Evolutionary conservation across 2,329 filamentous ascomycete species (phyloP), one percentile per base, ranked within the genome.

Genomic region (Stenocarpella maydis): DNA sequence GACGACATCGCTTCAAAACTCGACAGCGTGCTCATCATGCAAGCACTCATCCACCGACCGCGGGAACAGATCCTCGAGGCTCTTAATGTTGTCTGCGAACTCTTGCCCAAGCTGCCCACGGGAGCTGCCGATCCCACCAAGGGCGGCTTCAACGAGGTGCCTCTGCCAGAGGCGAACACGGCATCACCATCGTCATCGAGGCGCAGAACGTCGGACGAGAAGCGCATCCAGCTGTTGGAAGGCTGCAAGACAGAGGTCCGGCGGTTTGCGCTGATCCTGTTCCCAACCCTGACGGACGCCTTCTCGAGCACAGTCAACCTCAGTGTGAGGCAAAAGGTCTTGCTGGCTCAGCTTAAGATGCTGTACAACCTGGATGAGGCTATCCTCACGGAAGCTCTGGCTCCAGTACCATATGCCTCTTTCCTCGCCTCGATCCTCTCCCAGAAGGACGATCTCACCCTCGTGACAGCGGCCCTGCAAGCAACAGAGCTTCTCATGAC

Each of bases 261-360:
- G 78, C 91, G 95, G 47, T 99, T 99, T 78, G 93, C 95, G 1
- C 88, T 97, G 73, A 96, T 99, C 70, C 85, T 99, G 14, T 92
- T 99, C 72, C 96, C 96, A 0, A 99, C 96, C 2, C 83, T 99
- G 72, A 98, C 96, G 37, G 95, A 99, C 78, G 95, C 95, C 0
- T 99, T 97, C 77, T 98, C 96, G 14, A 98, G 96, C 80, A 99
- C 96, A 0, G 95, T 99, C 72, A 99, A 99, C 77, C 83, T 98
- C 19, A 94, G 90, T 68, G 96, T 99, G 49, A 92, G 97, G 26
- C 94, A 98, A 77, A 98, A 97, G 81, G 96, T 99, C 3, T 86
- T 99, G 41, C 93, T 90, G 24, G 96, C 95, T n/a, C 96, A 99
- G 76, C 83, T 98, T 53, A 98, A 98, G 82, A 98, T 99, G 94